Evolutionary conservation across 139 green algal species (phyloP).

Genomic region (Axilococcus clingmanii): DNA sequence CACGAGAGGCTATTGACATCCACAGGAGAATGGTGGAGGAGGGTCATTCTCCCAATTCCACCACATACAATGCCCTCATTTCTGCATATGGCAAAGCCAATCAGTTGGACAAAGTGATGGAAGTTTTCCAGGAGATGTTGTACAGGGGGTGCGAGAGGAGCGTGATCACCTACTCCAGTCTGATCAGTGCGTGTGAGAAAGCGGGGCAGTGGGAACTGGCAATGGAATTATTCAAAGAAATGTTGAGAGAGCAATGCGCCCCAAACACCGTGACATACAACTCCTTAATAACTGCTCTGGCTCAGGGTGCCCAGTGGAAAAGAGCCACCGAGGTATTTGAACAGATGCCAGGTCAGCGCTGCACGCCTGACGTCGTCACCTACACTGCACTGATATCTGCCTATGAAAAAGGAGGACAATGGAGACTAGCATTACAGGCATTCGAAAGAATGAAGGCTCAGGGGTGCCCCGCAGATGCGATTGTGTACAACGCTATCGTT

Average conservation of each 20-base stretch:
- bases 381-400: slow-evolving; percentile 68
- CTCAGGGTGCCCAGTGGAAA: slow-evolving; percentile 50
- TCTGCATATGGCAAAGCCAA: slow-evolving; percentile 56
- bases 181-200: slow-evolving; percentile 75
- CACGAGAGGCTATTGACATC: slow-evolving; percentile 50
- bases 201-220: slow-evolving; percentile 29
- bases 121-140: slow-evolving; percentile 71
- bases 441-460: slow-evolving; percentile 23
- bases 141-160: slow-evolving; percentile 45
- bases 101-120: slow-evolving; percentile 45
- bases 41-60: slow-evolving; percentile 64
- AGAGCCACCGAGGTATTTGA: slow-evolving; percentile 69
- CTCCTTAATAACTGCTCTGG: slow-evolving; percentile 28
- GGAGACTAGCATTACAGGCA: slow-evolving; percentile 19
- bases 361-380: slow-evolving; percentile 68
- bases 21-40: slow-evolving; percentile 46
- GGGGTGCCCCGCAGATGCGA: slow-evolving; percentile 41
- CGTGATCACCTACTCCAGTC: slow-evolving; percentile 78
- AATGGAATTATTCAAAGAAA: slow-evolving; percentile 36
- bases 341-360: slow-evolving; percentile 62
- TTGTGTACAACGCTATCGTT: slow-evolving; percentile 81
- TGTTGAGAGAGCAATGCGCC: slow-evolving; percentile 23
- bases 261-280: slow-evolving; percentile 35
- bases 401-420: slow-evolving; percentile 34
- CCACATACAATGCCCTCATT: slow-evolving; percentile 77